Conservation (phyloP, 2,329 filamentous ascomycete species). For the Harringtonia lauricola region DNA sequence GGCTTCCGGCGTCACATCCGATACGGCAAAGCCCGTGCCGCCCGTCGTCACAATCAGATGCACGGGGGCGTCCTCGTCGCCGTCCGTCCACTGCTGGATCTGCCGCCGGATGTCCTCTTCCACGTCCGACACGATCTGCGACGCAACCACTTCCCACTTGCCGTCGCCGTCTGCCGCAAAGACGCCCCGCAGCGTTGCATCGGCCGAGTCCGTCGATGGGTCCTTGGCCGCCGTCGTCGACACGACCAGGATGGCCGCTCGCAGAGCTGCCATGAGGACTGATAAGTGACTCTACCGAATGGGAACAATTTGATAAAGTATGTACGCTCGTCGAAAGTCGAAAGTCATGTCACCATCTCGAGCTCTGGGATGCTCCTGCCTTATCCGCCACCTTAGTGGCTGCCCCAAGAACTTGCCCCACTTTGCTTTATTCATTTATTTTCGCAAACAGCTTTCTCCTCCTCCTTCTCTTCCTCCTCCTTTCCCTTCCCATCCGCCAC, state of each 20-base stretch:
- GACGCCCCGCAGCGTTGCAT: constrained; percentile 53
- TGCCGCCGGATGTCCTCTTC: constrained; percentile 62
- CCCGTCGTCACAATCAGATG: constrained; percentile 84
- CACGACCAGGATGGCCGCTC: constrained; percentile 70
- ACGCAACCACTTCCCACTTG: constrained; percentile 60
- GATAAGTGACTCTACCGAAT: background rate
- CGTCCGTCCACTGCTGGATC: constrained; percentile 64
- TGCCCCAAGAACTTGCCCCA: no score
- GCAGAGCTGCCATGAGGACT: constrained; percentile 40
- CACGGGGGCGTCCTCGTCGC: constrained; percentile 23
- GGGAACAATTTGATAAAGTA: no score
- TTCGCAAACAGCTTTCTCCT: background rate
- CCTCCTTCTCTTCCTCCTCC: background rate
- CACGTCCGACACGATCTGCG: constrained; percentile 71
- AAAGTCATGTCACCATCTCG: no score
- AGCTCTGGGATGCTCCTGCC: no score
- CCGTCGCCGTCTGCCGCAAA: constrained; percentile 55
- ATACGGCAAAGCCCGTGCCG: constrained; percentile 81
- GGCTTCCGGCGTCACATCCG: constrained; percentile 86
- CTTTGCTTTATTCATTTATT: no score
- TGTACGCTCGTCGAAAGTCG: no score
- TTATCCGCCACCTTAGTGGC: no score
- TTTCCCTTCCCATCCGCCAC: background rate
- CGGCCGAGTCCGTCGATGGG: constrained; percentile 66
- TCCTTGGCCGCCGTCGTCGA: constrained; percentile 83